Base-by-base conservation (phyloP, 805 yeast genomes). In the Teunomyces pallodes region DNA sequence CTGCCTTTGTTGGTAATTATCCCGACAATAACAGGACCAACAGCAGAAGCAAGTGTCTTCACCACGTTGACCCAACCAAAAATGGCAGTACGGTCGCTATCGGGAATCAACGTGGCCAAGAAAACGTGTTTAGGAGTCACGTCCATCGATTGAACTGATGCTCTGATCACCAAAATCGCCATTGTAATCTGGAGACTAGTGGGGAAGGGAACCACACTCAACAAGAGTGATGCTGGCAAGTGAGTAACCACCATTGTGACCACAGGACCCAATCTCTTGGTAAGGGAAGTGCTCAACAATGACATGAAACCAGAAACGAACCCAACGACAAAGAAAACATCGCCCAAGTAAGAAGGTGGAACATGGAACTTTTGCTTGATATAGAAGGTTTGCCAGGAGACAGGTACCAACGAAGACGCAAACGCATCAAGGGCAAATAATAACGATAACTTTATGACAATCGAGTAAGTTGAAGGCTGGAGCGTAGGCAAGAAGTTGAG, bases 51-150 rank as follows among this genome's bases (percentile, higher is more conserved):
- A 43, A 73, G 43, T 0, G 77, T 74, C 48, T 75, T 67, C 14
- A 70, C 67, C 9, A 76, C 72, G 55, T 76, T 76, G 13, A 70
- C 76, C 63, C 75, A 69, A 0, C 73, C 74, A 47, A 76, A 65
- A 1, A 74, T 76, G 1, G 74, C 69, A 1, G 79, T 72, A 43
- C 79, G 57, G 46, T 72, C 75, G 29, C 61, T 55, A 26, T 71
- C 71, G 4, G 70, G 61, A 4, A 71, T 72, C 29, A 71, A 61
- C 0, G 77, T 59, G 7, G 78, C 74, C 17, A 75, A 61, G 50
- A 76, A 75, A 4, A 76, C 77, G 42, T 73, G 76, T 46, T 76
- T 76, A 8, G 80, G 75, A 1, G 79, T 77, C 27, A 70, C 64
- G 51, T 76, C 81, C 80, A 76, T 75, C 20, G 75, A 61, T 52